Evolutionary conservation across 2,329 filamentous ascomycete genomes (phyloP).

Genomic region (Trichophyton rubrum): DNA sequence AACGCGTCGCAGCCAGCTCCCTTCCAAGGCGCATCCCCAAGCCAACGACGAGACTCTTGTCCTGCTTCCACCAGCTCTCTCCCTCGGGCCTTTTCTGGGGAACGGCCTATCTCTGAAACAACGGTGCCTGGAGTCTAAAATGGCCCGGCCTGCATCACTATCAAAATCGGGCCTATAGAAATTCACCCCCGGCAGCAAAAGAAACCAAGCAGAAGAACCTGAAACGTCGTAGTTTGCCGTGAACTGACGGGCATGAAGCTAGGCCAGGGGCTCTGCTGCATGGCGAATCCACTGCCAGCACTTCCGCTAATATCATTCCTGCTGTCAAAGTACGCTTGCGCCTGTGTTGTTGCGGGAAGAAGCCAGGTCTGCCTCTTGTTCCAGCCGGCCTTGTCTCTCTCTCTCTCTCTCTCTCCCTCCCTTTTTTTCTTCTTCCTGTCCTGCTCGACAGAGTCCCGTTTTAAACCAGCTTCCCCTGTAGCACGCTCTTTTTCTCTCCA

Average conservation of each 20-base stretch:
- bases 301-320: background rate
- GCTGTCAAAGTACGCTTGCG: background rate
- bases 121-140: background rate
- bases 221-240: constrained; percentile 3
- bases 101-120: constrained; percentile 4
- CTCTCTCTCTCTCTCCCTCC: background rate
- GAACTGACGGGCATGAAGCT: background rate
- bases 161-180: background rate
- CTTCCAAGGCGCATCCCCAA: background rate
- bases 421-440: background rate
- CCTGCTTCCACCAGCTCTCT: background rate
- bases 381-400: background rate
- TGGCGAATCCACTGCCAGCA: background rate
- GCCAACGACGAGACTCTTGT: too few relatives aligned
- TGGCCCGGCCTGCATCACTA: background rate
- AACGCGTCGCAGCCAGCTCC: background rate
- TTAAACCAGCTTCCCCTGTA: background rate
- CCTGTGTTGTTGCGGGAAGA: background rate
- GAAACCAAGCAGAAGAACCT: background rate
- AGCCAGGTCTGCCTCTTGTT: background rate
- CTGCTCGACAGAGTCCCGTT: background rate
- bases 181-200: background rate
- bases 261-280: background rate
- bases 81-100: background rate
- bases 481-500: background rate